These are phyloP conservation scores for Aspergillus asperescens DNA, from an alignment of 495 filamentous ascomycete genomes.

Conservation along the genomic window DNA sequence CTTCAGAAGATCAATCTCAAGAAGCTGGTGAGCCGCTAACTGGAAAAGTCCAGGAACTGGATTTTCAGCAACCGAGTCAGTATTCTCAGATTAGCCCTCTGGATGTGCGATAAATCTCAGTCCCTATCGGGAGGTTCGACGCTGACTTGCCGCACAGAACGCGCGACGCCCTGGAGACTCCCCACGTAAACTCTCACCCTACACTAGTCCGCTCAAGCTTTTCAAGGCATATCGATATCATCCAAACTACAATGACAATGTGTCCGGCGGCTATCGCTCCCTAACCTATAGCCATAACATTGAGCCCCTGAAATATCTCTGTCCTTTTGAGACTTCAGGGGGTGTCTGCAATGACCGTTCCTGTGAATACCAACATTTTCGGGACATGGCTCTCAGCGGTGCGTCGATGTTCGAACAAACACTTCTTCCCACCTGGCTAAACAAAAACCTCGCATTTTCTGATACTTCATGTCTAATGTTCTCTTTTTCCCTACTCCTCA, in stretches of 20 bases:
- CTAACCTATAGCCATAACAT: conserved; percentile 90
- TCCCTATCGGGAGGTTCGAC: conserved; percentile 3
- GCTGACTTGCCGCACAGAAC: conserved; percentile 23
- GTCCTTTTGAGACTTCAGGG: conserved; percentile 65
- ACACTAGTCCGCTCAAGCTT: conserved; percentile 72
- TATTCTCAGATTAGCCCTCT: conserved; percentile 29
- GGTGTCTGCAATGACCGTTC: conserved; percentile 70
- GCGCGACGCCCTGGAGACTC: conserved; percentile 13
- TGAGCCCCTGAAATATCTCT: conserved; percentile 65
- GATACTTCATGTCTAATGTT: conserved; percentile 13
- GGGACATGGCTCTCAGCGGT: conserved; percentile 73
- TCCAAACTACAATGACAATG: conserved; percentile 61
- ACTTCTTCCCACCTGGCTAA: conserved; percentile 26
- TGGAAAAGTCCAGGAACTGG: conserved; percentile 26
- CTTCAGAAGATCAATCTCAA: conserved; percentile 19
- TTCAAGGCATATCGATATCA: conserved; percentile 91
- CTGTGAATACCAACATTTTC: conserved; percentile 75
- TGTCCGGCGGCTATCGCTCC: conserved; percentile 75
- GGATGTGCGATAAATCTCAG: conserved; percentile 34
- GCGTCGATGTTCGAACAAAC: conserved; percentile 51
- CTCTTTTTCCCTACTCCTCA: conserved; percentile 1
- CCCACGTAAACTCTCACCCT: conserved; percentile 57
- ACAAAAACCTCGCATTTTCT: conserved; percentile 8
- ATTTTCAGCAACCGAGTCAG: conserved; percentile 12
- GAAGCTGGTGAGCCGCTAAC: conserved; percentile 31